Base-by-base conservation (phyloP, 176 grass and related monocot genomes). In the Cenchrus fungigraminus region DNA sequence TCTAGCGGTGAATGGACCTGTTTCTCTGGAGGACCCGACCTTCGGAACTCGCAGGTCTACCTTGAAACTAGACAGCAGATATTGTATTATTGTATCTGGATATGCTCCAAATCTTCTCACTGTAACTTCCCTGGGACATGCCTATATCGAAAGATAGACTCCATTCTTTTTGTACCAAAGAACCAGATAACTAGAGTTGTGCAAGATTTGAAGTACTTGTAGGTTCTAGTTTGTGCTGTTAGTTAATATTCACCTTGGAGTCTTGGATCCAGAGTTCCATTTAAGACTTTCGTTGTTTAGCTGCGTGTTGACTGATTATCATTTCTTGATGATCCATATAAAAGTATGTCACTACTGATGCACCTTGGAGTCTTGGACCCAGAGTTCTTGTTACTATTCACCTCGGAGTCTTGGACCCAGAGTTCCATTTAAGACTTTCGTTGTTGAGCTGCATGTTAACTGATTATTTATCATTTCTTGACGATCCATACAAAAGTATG, bases 111-210 rank as follows among this genome's bases (percentile, higher is more conserved):
- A 87, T 76, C 76, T 75, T 84, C 84, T 87, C 59, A 80, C 70
- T 87, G 81, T 81, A 84, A 91, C 76, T 80, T 84, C 69, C 47
- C 64, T 45, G 80, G 81, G 34, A 81, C 45, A 81, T 56, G 79
- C 79, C 13, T 59, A 84, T 74, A 80, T 84, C 81, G 47, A 87
- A 82, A 87, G 46, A 83, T 91, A 87, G 81, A 65, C 28, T n/a
- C 22, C 85, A 91, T 87, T 91, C 76, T 84, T 87, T 84, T 81
- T 87, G 81, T 87, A 91, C 6, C 55, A 77, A 87, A 81, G 68
- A 74, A 83, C 75, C 16, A 44, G 44, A 74, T 55, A 73, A 51
- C 76, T 15, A 60, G 80, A 89, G 15, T 55, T 47, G 77, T 77
- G n/a, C 45, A 82, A 45, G 64, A 51, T 67, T 67, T 80, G 15